phyloP scores from a whole-genome alignment of 2,329 filamentous ascomycete genomes.

The Fusarium nodosum region DNA sequence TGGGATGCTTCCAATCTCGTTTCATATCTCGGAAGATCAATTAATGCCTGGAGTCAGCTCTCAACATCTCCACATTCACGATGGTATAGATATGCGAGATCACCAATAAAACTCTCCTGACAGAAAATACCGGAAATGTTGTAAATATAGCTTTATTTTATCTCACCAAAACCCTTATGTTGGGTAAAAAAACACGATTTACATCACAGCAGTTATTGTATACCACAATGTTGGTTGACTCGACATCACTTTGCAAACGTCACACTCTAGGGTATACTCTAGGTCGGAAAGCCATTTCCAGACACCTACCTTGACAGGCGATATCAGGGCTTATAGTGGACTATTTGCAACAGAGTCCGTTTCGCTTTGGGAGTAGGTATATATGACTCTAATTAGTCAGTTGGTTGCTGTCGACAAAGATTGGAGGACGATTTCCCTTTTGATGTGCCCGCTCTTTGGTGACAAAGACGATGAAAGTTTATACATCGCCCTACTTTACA shows the following conservation, averaged over 20 bases:
- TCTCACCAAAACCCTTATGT: neutral
- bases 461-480: too few relatives aligned
- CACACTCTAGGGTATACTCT: conserved; percentile 57
- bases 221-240: neutral
- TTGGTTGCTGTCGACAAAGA: neutral
- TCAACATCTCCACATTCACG: conserved; percentile 13
- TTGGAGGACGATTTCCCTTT: too few relatives aligned
- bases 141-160: neutral
- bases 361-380: neutral
- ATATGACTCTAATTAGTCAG: neutral
- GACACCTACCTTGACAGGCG: conserved; percentile 54
- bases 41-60: neutral
- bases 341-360: neutral
- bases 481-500: conserved; percentile 10
- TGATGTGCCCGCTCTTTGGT: too few relatives aligned
- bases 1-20: conserved; percentile 34
- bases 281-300: conserved; percentile 47
- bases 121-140: neutral
- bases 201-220: neutral
- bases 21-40: conserved; percentile 28
- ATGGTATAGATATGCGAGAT: conserved; percentile 1
- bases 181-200: too few relatives aligned
- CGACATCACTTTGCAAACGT: conserved; percentile 54
- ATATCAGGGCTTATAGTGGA: conserved; percentile 46
- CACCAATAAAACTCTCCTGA: neutral